phyloP scores from a whole-genome alignment of 257 asterid species.

The Solanum habrochaites region DNA sequence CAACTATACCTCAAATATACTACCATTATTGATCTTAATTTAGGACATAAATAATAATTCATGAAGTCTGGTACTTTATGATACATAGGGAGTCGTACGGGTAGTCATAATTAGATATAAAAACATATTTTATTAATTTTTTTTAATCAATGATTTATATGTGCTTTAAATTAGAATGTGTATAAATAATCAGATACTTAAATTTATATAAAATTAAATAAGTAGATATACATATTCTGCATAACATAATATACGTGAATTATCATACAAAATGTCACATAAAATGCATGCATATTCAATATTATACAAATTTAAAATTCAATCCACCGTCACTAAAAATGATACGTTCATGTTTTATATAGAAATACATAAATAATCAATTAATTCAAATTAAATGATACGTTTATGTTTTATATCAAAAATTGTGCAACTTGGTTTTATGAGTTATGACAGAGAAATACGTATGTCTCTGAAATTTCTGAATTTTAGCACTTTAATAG shows the following conservation, averaged over 20 bases:
- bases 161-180: too few species aligned
- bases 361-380: too few species aligned
- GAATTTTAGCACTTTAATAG: too few species aligned
- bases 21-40: neutral
- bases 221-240: neutral
- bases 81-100: neutral
- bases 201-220: too few species aligned
- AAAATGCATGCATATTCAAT: neutral
- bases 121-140: too few species aligned
- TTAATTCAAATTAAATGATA: neutral
- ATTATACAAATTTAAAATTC: neutral
- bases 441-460: neutral
- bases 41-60: neutral
- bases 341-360: too few species aligned
- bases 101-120: neutral
- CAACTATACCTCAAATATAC: neutral
- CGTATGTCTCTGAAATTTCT: neutral
- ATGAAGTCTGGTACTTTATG: neutral
- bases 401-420: rapidly evolving
- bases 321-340: too few species aligned
- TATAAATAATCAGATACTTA: too few species aligned
- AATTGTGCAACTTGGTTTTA: neutral
- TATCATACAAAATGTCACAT: neutral
- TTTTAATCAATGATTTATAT: too few species aligned
- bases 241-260: neutral